Conservation (phyloP, 1,284 basidiomycete species). For the Boletellus deceptivus region DNA sequence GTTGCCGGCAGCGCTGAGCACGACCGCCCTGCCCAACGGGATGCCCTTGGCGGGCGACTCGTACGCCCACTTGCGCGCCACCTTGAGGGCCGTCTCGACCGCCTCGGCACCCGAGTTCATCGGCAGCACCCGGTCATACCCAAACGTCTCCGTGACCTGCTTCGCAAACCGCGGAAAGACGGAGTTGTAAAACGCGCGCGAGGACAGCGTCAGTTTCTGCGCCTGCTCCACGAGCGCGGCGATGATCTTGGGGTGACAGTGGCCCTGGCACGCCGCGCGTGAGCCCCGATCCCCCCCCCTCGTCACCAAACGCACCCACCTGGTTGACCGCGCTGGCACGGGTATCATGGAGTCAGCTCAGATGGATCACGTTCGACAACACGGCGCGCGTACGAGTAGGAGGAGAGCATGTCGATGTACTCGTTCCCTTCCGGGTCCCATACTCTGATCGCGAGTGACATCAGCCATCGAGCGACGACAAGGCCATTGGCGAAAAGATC, state of each 20-base stretch:
- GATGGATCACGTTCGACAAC: neutral
- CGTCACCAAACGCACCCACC: slow-evolving; percentile 39
- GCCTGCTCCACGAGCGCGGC: slow-evolving; percentile 83
- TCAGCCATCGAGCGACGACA: no score
- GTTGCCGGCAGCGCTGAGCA: slow-evolving; percentile 88
- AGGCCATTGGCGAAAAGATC: slow-evolving; percentile 38
- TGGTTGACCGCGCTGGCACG: slow-evolving; percentile 79
- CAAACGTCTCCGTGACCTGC: slow-evolving; percentile 81
- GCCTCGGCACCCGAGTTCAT: slow-evolving; percentile 99
- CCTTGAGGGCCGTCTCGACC: slow-evolving; percentile 86
- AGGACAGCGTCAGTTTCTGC: slow-evolving; percentile 88
- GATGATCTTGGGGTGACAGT: slow-evolving; percentile 93
- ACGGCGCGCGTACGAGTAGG: slow-evolving; percentile 71
- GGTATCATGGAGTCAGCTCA: slow-evolving; percentile 7
- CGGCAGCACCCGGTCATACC: slow-evolving; percentile 94
- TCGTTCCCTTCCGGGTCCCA: slow-evolving; percentile 95
- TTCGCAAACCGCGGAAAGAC: slow-evolving; percentile 88
- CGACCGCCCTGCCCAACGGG: slow-evolving; percentile 68
- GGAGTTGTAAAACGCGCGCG: slow-evolving; percentile 95
- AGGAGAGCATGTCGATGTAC: slow-evolving; percentile 95
- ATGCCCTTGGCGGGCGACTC: slow-evolving; percentile 72
- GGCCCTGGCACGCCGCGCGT: slow-evolving; percentile 53
- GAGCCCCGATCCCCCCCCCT: no score
- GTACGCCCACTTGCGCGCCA: slow-evolving; percentile 93
- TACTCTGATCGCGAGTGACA: slow-evolving; percentile 52